phyloP scores from a whole-genome alignment of 257 asterid species.

The Solanum paucissectum region DNA sequence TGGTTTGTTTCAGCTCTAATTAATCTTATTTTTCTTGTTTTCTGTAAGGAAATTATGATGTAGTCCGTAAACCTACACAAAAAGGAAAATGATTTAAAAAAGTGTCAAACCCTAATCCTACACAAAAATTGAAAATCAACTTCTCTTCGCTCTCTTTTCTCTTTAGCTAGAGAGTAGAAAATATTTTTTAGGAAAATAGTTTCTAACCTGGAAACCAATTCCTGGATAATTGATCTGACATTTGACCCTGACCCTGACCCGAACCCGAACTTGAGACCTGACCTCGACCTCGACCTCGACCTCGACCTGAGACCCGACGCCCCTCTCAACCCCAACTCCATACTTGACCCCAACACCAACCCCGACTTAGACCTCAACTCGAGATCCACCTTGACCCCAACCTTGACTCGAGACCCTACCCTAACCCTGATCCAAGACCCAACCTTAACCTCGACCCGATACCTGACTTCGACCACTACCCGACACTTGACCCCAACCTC shows the following conservation, averaged over 20 bases:
- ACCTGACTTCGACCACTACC: no score
- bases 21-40: background rate
- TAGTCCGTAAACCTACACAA: background rate
- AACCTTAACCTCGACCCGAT: no score
- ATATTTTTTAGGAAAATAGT: no score
- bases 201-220: background rate
- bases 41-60: background rate
- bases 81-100: no score
- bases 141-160: no score
- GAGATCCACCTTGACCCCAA: background rate
- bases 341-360: background rate
- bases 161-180: background rate
- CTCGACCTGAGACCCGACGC: background rate
- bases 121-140: no score
- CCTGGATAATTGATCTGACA: background rate
- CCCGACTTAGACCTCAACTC: background rate
- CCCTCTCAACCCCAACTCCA: background rate
- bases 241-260: background rate
- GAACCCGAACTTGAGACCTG: background rate
- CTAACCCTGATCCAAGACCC: no score
- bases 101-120: no score
- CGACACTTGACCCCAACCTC: background rate
- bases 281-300: background rate
- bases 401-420: no score
- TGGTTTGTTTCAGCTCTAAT: background rate